Base-by-base conservation (phyloP, 169 alveolate species). In the Cryptosporidium muris region DNA sequence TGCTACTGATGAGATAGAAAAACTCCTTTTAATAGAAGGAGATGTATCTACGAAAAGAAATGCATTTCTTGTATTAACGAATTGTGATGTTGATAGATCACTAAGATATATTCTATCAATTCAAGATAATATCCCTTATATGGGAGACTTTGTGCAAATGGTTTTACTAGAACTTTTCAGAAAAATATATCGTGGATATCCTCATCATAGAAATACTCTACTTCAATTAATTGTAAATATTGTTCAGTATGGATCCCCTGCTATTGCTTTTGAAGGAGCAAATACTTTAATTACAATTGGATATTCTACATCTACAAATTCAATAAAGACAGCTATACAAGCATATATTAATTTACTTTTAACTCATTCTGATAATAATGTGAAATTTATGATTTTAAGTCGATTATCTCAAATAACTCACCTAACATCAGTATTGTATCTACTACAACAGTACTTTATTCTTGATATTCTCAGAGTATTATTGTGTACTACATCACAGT, bases 31-130 rank as follows among this genome's bases (percentile, higher is more conserved):
- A 74, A 66, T 82, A 66, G 93, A 96, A 85, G 95, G 94, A 58
- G 99, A 96, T 90, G 82, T 95, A 53, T 92, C 96, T n/a, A 94
- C 98, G 14, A 93, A 94, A 67, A 94, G 99, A 80, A 95, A 95
- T 88, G 98, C 98, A 0, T 95, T 95, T 81, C 89, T 94, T 60
- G 82, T 96, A 9, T 81, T 94, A 53, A 93, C 92, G 63, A 94
- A 93, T 64, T 91, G 95, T 54, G 92, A 92, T 60, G 92, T 90
- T 64, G 93, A 93, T 52, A 93, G 94, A 43, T 97, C 98, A 9
- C 80, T 96, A 53, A 88, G 91, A 51, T 95, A 94, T 80, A 85
- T 95, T 7, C 67, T 80, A 58, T 81, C 80, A 36, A 53, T 51
- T 8, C 82, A 66, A 25, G 92, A 62, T 14, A 65, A 82, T 49